A percentile compares a stretch with the other conserved stretches of the same genome.
These are phyloP conservation scores for Oehlia diaphana DNA, from an alignment of 192 early-diverging fungal species.

Conservation along the genomic window DNA sequence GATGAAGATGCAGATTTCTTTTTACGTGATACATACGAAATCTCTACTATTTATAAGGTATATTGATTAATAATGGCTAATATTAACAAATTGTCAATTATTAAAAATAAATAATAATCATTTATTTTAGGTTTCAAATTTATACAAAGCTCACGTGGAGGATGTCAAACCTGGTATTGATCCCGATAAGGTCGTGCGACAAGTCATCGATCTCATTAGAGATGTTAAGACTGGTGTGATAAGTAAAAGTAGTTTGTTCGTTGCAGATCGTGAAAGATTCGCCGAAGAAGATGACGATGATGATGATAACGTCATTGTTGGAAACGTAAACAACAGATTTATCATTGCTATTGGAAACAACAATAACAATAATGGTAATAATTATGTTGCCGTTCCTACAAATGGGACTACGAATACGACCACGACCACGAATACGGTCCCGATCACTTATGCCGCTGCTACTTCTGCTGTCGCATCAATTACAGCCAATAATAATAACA, in stretches of 20 bases:
- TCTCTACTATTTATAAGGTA: conserved; percentile 30
- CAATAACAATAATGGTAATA: not conserved
- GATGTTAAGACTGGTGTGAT: conserved; percentile 31
- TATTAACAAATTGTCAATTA: too few species aligned
- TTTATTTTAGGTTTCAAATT: conserved; percentile 19
- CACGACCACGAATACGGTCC: not conserved
- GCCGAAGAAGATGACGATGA: conserved; percentile 30
- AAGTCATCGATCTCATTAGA: conserved; percentile 29
- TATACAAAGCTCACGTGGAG: conserved; percentile 29
- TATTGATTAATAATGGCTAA: not conserved
- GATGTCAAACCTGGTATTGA: conserved; percentile 26
- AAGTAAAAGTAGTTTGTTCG: conserved; percentile 31
- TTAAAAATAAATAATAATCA: too few species aligned
- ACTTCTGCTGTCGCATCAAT: too few species aligned
- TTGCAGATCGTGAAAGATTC: conserved; percentile 29
- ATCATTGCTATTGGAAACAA: conserved; percentile 2
- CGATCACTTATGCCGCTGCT: not conserved
- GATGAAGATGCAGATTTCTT: conserved; percentile 32
- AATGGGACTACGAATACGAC: not conserved
- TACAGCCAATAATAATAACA: too few species aligned
- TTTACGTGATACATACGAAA: conserved; percentile 25
- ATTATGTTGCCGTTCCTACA: not conserved
- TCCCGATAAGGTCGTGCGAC: conserved; percentile 22
- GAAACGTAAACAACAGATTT: not conserved
- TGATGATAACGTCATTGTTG: conserved; percentile 1